These are phyloP conservation scores for Eucalyptus erythrocorys DNA, from an alignment of 345 rosid species.

Conservation along the genomic window DNA sequence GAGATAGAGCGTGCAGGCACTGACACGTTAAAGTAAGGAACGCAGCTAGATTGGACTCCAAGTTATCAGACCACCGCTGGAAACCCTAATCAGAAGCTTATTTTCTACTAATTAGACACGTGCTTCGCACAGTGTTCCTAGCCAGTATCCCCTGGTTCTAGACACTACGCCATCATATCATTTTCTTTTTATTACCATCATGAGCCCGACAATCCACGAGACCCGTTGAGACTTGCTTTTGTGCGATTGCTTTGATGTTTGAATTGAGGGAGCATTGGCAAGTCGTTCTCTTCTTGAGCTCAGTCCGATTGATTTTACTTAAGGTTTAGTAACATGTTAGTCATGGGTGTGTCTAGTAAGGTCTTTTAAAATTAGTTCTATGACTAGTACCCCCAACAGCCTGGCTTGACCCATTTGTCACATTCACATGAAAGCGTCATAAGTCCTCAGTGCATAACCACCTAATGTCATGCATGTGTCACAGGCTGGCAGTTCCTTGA, in stretches of 20 bases:
- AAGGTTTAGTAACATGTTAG: neutral
- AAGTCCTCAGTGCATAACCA: neutral
- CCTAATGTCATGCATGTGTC: neutral
- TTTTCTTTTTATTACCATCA: too few species aligned
- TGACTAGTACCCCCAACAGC: neutral
- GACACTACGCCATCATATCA: neutral
- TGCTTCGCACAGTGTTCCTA: too few species aligned
- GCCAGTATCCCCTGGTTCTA: rapidly evolving
- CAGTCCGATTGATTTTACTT: too few species aligned
- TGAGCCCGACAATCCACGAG: rapidly evolving
- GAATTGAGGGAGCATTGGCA: neutral
- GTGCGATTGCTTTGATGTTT: neutral
- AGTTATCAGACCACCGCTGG: rapidly evolving
- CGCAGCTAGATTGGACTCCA: rapidly evolving
- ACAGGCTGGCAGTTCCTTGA: rapidly evolving
- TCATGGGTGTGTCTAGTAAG: neutral
- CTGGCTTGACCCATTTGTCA: neutral
- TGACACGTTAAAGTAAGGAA: rapidly evolving
- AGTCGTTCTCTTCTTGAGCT: neutral
- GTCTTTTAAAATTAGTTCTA: neutral
- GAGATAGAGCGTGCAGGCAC: rapidly evolving
- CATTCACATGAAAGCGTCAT: neutral
- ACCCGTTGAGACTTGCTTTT: rapidly evolving
- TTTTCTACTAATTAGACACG: rapidly evolving
- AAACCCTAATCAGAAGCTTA: rapidly evolving